Evolutionary conservation across 2,329 filamentous ascomycete species (phyloP).

Genomic region (Mollisia scopiformis): DNA sequence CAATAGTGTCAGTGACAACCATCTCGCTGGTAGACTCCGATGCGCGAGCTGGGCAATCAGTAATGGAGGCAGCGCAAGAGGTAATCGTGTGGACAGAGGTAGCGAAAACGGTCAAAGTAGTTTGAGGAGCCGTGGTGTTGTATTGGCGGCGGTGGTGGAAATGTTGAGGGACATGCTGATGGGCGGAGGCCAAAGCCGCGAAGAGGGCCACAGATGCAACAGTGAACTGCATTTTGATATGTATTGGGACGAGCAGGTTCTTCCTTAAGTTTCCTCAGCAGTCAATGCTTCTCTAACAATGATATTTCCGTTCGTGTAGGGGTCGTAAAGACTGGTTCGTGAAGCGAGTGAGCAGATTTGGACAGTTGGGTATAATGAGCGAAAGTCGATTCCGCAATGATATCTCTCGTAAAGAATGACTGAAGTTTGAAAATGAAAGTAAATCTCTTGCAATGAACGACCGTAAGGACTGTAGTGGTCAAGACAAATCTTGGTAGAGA

Average conservation of each 20-base stretch:
- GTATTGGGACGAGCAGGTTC: conserved; percentile 13
- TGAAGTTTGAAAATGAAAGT: conserved; percentile 33
- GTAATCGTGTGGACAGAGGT: conserved; percentile 42
- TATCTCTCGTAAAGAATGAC: conserved; percentile 37
- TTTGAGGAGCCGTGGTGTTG: conserved; percentile 32
- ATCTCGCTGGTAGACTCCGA: conserved; percentile 21
- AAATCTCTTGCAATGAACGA: conserved; percentile 31
- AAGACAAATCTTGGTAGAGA: conserved; percentile 34
- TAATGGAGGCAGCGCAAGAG: conserved; percentile 43
- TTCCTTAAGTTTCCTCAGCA: conserved; percentile 21
- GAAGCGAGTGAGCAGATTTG: conserved; percentile 13
- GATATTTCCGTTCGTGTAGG: conserved; percentile 8
- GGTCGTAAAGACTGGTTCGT: conserved; percentile 9
- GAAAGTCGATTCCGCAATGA: conserved; percentile 38
- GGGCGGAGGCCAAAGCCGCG: conserved; percentile 38
- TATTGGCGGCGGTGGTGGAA: conserved; percentile 32
- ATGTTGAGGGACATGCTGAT: conserved; percentile 30
- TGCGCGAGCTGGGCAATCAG: conserved; percentile 43
- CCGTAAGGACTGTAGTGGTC: conserved; percentile 36
- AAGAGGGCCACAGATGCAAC: conserved; percentile 32
- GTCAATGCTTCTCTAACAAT: conserved; percentile 29
- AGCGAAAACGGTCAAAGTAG: conserved; percentile 44
- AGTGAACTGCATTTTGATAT: conserved; percentile 35
- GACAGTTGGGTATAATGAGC: conserved; percentile 29
- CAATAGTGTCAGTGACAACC: conserved; percentile 44